A percentile compares a stretch with the other conserved stretches of the same genome.
Conservation (phyloP, 1,139 yeast genomes). For the Pneumocystis carinii region DNA sequence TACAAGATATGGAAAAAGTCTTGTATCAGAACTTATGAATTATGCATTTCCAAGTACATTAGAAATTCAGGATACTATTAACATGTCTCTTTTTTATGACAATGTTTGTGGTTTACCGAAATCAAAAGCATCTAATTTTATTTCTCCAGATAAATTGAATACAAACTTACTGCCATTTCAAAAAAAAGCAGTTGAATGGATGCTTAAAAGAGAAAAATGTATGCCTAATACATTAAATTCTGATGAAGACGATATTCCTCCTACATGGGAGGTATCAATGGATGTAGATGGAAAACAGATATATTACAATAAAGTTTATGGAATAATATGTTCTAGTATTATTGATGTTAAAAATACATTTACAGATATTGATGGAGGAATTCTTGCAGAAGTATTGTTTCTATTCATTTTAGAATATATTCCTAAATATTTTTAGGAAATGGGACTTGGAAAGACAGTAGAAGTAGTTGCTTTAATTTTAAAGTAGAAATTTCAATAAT, state of each 20-base stretch:
- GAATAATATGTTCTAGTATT: constrained; percentile 4
- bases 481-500: constrained; percentile 32
- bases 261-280: background rate
- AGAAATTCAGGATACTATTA: background rate
- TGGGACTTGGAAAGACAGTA: constrained; percentile 93
- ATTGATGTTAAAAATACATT: background rate
- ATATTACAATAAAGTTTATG: constrained; percentile 2
- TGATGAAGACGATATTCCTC: background rate
- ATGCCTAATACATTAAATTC: background rate
- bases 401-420: background rate
- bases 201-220: constrained; percentile 9
- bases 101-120: background rate
- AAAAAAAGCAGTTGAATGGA: constrained; percentile 11
- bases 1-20: background rate
- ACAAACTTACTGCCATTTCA: constrained; percentile 13
- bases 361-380: constrained; percentile 8
- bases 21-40: background rate
- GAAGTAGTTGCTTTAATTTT: constrained; percentile 57
- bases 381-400: constrained; percentile 9
- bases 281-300: constrained; percentile 3
- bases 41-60: background rate
- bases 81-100: background rate
- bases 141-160: constrained; percentile 2
- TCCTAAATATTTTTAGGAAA: constrained; percentile 36
- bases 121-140: background rate